Evolutionary conservation across 2,329 filamentous ascomycete genomes (phyloP).

Genomic region (Penicillium griseofulvum): DNA sequence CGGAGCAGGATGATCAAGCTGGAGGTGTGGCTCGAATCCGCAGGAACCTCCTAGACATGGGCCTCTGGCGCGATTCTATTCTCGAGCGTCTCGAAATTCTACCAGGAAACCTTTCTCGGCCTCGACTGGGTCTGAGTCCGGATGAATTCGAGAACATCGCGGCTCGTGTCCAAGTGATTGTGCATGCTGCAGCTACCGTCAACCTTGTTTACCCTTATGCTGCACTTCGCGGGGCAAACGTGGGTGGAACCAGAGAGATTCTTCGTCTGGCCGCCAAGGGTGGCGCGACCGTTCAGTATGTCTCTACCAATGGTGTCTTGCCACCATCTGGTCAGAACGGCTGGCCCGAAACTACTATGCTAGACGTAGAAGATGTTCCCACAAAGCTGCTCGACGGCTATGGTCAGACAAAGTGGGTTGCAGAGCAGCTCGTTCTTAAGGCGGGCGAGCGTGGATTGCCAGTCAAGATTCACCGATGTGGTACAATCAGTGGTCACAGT

Average conservation of each 20-base stretch:
- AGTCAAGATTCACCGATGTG: constrained; percentile 68
- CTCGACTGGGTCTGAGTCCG: constrained; percentile 65
- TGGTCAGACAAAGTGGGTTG: constrained; percentile 78
- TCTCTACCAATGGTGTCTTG: constrained; percentile 77
- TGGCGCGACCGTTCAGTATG: constrained; percentile 71
- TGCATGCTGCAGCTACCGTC: constrained; percentile 75
- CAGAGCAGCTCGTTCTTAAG: constrained; percentile 70
- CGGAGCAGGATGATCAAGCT: constrained; percentile 61
- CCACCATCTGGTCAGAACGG: constrained; percentile 64
- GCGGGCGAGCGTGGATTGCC: constrained; percentile 67
- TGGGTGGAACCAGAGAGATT: constrained; percentile 74
- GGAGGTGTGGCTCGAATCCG: constrained; percentile 70
- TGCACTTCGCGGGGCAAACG: constrained; percentile 69
- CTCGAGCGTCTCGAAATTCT: constrained; percentile 75
- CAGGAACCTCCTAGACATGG: constrained; percentile 72
- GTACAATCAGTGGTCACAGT: constrained; percentile 77
- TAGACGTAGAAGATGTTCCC: constrained; percentile 66
- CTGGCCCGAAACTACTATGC: constrained; percentile 68
- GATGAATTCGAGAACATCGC: constrained; percentile 66
- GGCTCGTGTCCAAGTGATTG: constrained; percentile 65
- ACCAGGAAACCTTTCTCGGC: constrained; percentile 68
- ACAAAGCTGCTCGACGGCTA: constrained; percentile 70
- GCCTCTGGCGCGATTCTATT: constrained; percentile 72
- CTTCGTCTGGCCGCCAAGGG: constrained; percentile 66
- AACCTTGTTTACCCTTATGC: constrained; percentile 81